Percentiles rank a stretch among this genome's conserved stretches.
Evolutionary conservation across 441 rosid genomes (phyloP).

Genomic region (Populus hybrid): DNA sequence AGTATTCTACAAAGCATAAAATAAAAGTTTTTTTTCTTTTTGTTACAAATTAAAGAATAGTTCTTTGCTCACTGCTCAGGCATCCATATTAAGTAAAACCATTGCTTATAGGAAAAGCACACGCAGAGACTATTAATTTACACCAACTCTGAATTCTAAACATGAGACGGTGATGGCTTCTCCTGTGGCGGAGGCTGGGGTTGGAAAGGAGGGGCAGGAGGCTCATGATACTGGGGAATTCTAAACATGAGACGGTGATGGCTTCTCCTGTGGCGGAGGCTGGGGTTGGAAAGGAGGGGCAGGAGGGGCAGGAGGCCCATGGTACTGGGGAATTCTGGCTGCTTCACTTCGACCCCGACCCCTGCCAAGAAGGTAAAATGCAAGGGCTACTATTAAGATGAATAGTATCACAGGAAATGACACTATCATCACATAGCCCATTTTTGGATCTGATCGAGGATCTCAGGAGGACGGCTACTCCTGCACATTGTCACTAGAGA

Average conservation of each 20-base stretch:
- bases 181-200: neutral
- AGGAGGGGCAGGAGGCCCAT: constrained; percentile 23
- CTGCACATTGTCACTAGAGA: neutral
- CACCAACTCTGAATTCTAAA: neutral
- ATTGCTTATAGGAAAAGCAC: neutral
- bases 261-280: constrained; percentile 3
- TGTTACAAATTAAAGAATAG: neutral
- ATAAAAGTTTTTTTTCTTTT: no score
- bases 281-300: constrained; percentile 10
- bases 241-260: constrained; percentile 1
- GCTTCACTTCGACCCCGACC: constrained; percentile 23
- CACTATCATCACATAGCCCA: constrained; percentile 38
- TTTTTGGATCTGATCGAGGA: neutral
- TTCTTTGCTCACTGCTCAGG: neutral
- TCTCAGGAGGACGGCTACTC: neutral
- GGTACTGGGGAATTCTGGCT: constrained; percentile 7
- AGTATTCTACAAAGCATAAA: neutral
- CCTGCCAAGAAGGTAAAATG: constrained; percentile 44
- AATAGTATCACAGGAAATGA: constrained; percentile 43
- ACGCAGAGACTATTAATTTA: neutral
- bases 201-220: constrained; percentile 30
- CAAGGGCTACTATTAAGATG: constrained; percentile 41
- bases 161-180: constrained; percentile 11
- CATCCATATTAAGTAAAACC: neutral
- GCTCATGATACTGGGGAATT: constrained; percentile 19